Evolutionary conservation across 2,329 filamentous ascomycete genomes (phyloP).

Genomic region (Aspergillus arachidicola): DNA sequence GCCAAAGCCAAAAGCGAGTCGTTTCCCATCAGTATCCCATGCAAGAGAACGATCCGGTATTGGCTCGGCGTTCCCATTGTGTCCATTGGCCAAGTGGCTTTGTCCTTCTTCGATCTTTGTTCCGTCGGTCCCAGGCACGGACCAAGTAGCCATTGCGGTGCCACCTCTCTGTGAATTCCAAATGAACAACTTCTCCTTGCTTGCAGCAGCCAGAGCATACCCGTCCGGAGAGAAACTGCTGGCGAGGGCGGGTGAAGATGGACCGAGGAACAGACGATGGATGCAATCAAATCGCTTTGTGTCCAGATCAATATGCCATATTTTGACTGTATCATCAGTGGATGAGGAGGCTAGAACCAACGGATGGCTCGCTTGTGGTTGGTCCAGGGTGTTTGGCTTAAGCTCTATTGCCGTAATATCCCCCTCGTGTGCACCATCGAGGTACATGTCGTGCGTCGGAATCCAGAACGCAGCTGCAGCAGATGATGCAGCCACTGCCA

Average conservation of each 20-base stretch:
- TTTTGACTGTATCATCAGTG: slow-evolving; percentile 47
- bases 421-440: slow-evolving; percentile 43
- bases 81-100: slow-evolving; percentile 36
- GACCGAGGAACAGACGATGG: slow-evolving; percentile 40
- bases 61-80: slow-evolving; percentile 34
- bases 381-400: slow-evolving; percentile 30
- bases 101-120: slow-evolving; percentile 37
- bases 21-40: slow-evolving; percentile 59
- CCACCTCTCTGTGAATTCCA: slow-evolving; percentile 52
- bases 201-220: slow-evolving; percentile 48
- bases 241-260: slow-evolving; percentile 42
- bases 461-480: slow-evolving; percentile 46
- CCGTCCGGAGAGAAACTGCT: slow-evolving; percentile 52
- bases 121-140: slow-evolving; percentile 32
- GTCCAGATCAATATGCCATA: slow-evolving; percentile 48
- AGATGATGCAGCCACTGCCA: slow-evolving; percentile 44
- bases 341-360: slow-evolving; percentile 49
- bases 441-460: slow-evolving; percentile 46
- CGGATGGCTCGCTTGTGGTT: slow-evolving; percentile 24
- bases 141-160: slow-evolving; percentile 45
- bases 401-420: slow-evolving; percentile 49
- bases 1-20: slow-evolving; percentile 53
- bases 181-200: slow-evolving; percentile 46
- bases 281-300: slow-evolving; percentile 39
- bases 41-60: slow-evolving; percentile 46